phyloP scores from a whole-genome alignment of 2,329 filamentous ascomycete species.

The Ophiocordyceps camponoti-floridani region DNA sequence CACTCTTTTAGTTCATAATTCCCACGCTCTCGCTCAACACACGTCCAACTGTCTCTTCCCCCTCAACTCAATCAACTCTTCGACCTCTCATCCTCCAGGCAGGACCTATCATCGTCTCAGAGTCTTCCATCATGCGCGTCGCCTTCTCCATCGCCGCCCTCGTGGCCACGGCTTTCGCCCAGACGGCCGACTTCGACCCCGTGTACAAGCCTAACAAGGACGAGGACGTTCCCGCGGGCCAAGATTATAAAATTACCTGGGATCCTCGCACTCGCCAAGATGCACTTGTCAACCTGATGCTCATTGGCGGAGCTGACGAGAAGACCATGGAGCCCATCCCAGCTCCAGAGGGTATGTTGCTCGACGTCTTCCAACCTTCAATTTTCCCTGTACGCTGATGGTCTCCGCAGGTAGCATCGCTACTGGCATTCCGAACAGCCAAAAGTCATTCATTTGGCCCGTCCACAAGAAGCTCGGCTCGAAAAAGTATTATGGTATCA shows the following conservation, averaged over 20 bases:
- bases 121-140: slow-evolving; percentile 34
- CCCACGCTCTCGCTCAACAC: neutral
- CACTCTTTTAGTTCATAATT: neutral
- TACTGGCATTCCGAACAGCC: neutral
- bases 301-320: slow-evolving; percentile 28
- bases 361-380: slow-evolving; percentile 2
- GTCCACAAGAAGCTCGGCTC: neutral
- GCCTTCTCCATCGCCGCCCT: slow-evolving; percentile 26
- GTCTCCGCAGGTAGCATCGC: neutral
- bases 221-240: slow-evolving; percentile 28
- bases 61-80: neutral
- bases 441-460: neutral
- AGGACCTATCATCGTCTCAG: neutral
- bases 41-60: neutral
- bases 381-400: neutral
- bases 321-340: neutral
- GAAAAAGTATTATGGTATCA: neutral
- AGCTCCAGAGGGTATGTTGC: neutral
- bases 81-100: neutral
- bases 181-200: slow-evolving; percentile 37
- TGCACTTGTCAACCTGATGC: slow-evolving; percentile 28
- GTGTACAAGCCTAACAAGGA: slow-evolving; percentile 27
- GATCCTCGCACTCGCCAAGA: slow-evolving; percentile 18
- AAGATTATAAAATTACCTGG: slow-evolving; percentile 34
- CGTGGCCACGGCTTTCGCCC: slow-evolving; percentile 35